phyloP scores from a whole-genome alignment of 1,284 basidiomycete species.

The Heliocybe sulcata region DNA sequence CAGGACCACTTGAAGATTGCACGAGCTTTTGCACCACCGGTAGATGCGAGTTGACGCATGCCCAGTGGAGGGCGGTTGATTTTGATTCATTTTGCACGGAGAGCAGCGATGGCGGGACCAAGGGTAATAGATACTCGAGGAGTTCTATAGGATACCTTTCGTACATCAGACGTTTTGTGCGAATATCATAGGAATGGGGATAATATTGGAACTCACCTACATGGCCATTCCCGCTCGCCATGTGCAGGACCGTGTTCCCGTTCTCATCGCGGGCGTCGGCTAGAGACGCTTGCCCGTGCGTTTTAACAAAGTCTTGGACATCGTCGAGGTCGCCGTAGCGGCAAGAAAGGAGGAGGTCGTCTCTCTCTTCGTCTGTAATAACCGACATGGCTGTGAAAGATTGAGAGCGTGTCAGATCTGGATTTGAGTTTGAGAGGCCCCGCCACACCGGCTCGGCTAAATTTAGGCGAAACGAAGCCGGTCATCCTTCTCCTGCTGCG shows the following conservation, averaged over 20 bases:
- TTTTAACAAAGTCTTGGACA: constrained; percentile 54
- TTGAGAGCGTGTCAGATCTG: not conserved
- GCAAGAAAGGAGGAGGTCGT: constrained; percentile 76
- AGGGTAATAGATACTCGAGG: constrained; percentile 61
- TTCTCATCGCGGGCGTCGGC: constrained; percentile 59
- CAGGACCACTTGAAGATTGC: constrained; percentile 30
- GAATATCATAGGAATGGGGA: constrained; percentile 4
- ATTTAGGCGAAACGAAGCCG: not conserved
- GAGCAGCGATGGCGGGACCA: constrained; percentile 51
- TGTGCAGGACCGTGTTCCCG: constrained; percentile 77
- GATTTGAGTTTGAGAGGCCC: not conserved
- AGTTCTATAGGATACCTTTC: constrained; percentile 53
- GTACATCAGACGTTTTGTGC: constrained; percentile 29
- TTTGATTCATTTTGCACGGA: constrained; percentile 57
- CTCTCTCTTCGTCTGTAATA: constrained; percentile 44
- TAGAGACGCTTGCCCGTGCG: constrained; percentile 52
- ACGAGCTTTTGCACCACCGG: constrained; percentile 61
- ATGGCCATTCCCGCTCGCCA: constrained; percentile 84
- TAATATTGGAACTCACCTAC: constrained; percentile 45
- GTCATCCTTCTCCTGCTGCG: too few relatives aligned
- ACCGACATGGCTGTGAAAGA: not conserved
- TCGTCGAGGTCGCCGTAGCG: constrained; percentile 84
- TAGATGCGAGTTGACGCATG: constrained; percentile 76
- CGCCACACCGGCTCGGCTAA: not conserved
- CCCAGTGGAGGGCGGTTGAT: constrained; percentile 87